A percentile compares a stretch with the other conserved stretches of the same genome.
Evolutionary conservation across 306 rosid genomes (phyloP).

Genomic region (Lablab purpureus): DNA sequence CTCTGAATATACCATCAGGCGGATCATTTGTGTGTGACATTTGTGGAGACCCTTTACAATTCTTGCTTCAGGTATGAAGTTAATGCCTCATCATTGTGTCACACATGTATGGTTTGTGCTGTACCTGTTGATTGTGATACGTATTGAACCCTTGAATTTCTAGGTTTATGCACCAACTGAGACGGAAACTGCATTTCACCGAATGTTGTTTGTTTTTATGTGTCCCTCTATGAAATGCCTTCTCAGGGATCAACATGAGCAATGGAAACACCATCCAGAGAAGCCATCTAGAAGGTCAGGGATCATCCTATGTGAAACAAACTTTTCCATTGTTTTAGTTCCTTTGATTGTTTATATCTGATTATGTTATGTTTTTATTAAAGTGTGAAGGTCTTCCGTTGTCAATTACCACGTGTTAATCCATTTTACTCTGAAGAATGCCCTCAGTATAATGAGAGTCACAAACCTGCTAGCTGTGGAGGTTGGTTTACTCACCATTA

Average conservation of each 20-base stretch:
- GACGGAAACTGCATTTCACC: slow-evolving; percentile 75
- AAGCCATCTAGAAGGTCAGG: slow-evolving; percentile 71
- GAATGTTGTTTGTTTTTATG: slow-evolving; percentile 79
- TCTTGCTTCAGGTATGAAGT: slow-evolving; percentile 78
- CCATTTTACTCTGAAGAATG: slow-evolving; percentile 75
- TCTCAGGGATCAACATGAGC: slow-evolving; percentile 84
- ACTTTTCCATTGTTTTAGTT: slow-evolving; percentile 13
- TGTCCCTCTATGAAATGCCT: slow-evolving; percentile 89
- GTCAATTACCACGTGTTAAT: slow-evolving; percentile 70
- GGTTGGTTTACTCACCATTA: slow-evolving; percentile 53
- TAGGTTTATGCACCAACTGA: slow-evolving; percentile 84
- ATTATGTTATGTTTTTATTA: slow-evolving; percentile 44
- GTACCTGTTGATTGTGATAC: slow-evolving; percentile 31
- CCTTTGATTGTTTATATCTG: slow-evolving; percentile 37
- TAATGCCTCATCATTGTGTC: neutral
- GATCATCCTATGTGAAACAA: neutral
- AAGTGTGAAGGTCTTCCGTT: slow-evolving; percentile 92
- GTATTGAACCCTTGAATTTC: slow-evolving; percentile 27
- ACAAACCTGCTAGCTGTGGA: slow-evolving; percentile 58
- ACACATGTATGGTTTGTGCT: neutral
- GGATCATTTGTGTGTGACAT: slow-evolving; percentile 68
- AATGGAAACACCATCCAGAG: slow-evolving; percentile 70
- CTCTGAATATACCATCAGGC: slow-evolving; percentile 75
- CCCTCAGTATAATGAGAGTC: slow-evolving; percentile 61
- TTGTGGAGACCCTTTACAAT: slow-evolving; percentile 78